Conservation (phyloP, 140 eudicot genomes). For the Senecio squalidus region DNA sequence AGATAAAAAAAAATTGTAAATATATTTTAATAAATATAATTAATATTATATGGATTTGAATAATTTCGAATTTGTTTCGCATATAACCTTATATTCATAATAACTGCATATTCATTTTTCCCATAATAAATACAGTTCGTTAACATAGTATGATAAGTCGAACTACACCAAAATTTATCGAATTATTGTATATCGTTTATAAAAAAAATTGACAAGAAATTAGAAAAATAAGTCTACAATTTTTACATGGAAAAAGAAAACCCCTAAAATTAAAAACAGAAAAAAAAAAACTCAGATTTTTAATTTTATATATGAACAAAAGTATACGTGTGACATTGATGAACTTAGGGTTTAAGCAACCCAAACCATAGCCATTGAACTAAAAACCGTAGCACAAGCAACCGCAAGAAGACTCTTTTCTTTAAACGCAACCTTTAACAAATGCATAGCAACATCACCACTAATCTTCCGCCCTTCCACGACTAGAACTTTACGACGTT, state of each 20-base stretch:
- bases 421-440: constrained; percentile 41
- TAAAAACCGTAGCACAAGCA: constrained; percentile 56
- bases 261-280: neutral
- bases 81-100: too few species aligned
- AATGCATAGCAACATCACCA: constrained; percentile 52
- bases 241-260: neutral
- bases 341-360: constrained; percentile 27
- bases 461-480: constrained; percentile 67
- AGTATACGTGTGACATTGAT: neutral
- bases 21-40: too few species aligned
- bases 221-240: constrained; percentile 4
- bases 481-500: constrained; percentile 61
- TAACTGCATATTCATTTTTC: too few species aligned
- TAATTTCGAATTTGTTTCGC: too few species aligned
- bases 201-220: too few species aligned
- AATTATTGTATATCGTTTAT: too few species aligned
- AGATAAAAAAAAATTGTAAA: too few species aligned
- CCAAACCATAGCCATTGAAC: constrained; percentile 50
- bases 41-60: too few species aligned
- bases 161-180: too few species aligned
- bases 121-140: too few species aligned
- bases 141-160: too few species aligned
- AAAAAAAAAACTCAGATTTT: neutral
- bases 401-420: constrained; percentile 51
- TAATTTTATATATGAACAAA: constrained; percentile 2